Base-by-base conservation (phyloP, 1,139 yeast species). In the Scheffersomyces lignicola region DNA sequence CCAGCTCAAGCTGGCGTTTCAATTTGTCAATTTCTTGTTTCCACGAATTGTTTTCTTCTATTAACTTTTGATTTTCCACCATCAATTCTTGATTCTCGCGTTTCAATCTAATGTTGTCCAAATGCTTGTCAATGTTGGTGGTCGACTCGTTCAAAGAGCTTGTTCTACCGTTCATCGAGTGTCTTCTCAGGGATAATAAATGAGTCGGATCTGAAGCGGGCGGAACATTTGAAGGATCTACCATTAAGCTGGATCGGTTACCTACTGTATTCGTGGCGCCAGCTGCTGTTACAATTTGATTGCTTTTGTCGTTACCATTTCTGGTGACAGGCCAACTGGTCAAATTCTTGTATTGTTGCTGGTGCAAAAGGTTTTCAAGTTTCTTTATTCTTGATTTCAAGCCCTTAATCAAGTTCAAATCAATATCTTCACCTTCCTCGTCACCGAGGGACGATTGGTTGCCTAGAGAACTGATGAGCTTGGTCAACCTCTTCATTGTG, bases 361-460 rank as follows among this genome's bases (percentile, higher is more conserved):
- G 87, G 51, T 83, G 89, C 10, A 84, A 56, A 21, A 83, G 56
- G 38, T 73, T 78, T 47, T 84, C 94, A 32, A 83, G 62, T 45
- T 80, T 83, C 44, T 69, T 73, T 16, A 83, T 80, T 37, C 89
- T 58, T 13, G 67, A 56, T 48, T 78, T 76, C 41, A 82, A 75
- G 0, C 84, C 85, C 43, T 68, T 69, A 3, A 80, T 61, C 9
- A 75, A 45, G 29, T 67, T 62, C 28, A 62, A 51, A 41, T 69
- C 71, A 35, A 48, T 45, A 24, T 58, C 63, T n/a, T 26, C n/a
- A 20, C 23, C 23, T 22, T 49, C 51, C 24, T 54, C 52, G 18
- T 42, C 48, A 2, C 43, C 32, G 3, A 58, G 54, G 2, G 62
- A 53, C 0, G 70, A 60, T 35, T 53, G 53, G 2, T 61, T 47